Evolutionary conservation across 257 asterid species (phyloP).

Genomic region (Solanum piurae): DNA sequence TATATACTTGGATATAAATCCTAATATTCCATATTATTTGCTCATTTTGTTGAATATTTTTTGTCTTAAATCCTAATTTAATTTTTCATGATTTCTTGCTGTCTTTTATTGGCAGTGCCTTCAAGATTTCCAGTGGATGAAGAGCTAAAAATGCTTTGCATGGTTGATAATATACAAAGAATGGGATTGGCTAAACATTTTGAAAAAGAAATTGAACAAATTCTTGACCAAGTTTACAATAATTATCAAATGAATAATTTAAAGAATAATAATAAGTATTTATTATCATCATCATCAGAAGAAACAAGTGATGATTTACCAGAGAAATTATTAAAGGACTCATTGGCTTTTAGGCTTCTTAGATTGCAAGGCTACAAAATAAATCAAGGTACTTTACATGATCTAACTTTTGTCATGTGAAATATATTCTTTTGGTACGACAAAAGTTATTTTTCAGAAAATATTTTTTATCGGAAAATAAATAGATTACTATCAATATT

Average conservation of each 20-base stretch:
- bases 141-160: slow-evolving; percentile 27
- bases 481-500: background rate
- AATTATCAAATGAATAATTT: background rate
- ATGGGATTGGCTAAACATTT: slow-evolving; percentile 44
- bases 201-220: slow-evolving; percentile 20
- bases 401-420: background rate
- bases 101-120: slow-evolving; percentile 19
- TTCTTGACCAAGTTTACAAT: slow-evolving; percentile 33
- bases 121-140: slow-evolving; percentile 33
- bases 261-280: background rate
- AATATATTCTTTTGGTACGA: background rate
- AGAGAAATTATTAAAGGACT: slow-evolving; percentile 37
- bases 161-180: slow-evolving; percentile 44
- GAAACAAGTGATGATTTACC: background rate
- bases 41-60: background rate
- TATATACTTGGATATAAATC: background rate
- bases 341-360: slow-evolving; percentile 55
- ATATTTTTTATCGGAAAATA: background rate
- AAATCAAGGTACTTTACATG: slow-evolving; percentile 19
- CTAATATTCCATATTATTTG: background rate
- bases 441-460: background rate
- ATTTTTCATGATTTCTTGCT: background rate
- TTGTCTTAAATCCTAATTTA: background rate
- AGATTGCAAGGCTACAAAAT: slow-evolving; percentile 37
- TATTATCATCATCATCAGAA: background rate